Percentiles rank a stretch among this genome's conserved stretches.
These are phyloP conservation scores for Parietaria judaica DNA, from an alignment of 306 rosid species.

Conservation along the genomic window DNA sequence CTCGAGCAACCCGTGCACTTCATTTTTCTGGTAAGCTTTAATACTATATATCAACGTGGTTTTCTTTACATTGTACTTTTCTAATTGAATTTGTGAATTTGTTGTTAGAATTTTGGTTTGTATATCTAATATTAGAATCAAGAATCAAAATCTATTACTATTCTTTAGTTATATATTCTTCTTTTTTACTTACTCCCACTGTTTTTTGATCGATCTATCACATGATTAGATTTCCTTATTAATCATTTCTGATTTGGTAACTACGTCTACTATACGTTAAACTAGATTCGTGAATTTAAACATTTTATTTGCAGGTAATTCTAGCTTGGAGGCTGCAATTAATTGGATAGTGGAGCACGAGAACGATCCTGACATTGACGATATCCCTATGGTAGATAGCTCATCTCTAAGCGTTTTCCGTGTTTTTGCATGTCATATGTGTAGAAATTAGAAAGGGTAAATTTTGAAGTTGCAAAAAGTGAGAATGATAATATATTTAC, in stretches of 20 bases:
- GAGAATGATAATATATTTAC: not conserved
- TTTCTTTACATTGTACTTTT: not conserved
- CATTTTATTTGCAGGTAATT: slow-evolving; percentile 51
- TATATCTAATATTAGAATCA: too few species aligned
- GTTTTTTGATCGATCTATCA: not conserved
- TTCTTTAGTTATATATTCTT: too few species aligned
- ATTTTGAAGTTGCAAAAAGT: too few species aligned
- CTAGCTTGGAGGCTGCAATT: slow-evolving; percentile 80
- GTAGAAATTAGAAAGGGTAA: not conserved
- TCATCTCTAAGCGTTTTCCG: slow-evolving; percentile 9
- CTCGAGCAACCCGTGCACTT: slow-evolving; percentile 80
- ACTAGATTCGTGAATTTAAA: slow-evolving; percentile 14
- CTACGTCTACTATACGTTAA: not conserved
- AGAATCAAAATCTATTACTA: too few species aligned
- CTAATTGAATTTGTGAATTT: not conserved
- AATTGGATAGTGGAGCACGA: slow-evolving; percentile 92
- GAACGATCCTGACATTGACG: slow-evolving; percentile 66
- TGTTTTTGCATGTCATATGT: not conserved
- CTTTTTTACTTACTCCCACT: not conserved
- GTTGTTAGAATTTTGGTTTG: not conserved
- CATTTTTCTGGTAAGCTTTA: slow-evolving; percentile 60
- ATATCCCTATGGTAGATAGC: slow-evolving; percentile 73
- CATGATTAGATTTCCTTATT: not conserved
- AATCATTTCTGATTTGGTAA: not conserved
- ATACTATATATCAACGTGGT: not conserved